Base-by-base conservation (phyloP, 2,329 filamentous ascomycete genomes). In the Xylariaceae sp. region DNA sequence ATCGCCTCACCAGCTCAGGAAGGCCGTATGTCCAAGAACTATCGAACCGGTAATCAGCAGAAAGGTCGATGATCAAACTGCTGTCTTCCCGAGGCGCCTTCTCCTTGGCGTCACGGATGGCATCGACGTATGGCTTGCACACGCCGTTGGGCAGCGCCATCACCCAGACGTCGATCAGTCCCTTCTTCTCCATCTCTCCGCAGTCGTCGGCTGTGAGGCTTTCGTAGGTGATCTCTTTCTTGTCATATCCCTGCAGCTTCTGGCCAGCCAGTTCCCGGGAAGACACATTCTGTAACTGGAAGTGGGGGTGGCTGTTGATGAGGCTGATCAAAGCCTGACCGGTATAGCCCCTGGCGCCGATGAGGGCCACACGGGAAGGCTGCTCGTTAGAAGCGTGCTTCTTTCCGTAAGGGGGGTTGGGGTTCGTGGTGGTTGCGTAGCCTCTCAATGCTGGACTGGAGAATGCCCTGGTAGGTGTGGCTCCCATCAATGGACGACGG, bases 141-240 rank as follows among this genome's bases (percentile, higher is more conserved):
- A 95, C 88, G 45, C 88, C 87, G 58, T 97, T 98, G 31, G 90
- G 92, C 26, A 97, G 78, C 23, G 92, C 90, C 86, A 97, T 94
- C 32, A 97, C 86, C 90, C 89, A 97, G 67, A 86, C 92, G 68
- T 97, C 90, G 34, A 97, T 81, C 55, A 89, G 78, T 36, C 85
- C 85, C 23, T 82, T 79, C 59, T 85, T 81, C 47, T 92, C 86
- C 78, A 96, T 88, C 43, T 80, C 75, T 47, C 80, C 78, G 11
- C 95, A 82, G 52, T 97, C 89, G 50, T 97, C 90, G 5, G 88
- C 78, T 42, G 77, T 82, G 30, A 97, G 72, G 62, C 88, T 94
- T 65, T 94, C 88, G 65, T 97, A 97, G 48, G 80, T 87, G 51
- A 97, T 86, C 46, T 92, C 81, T 47, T 85, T 80, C 75, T 96